A percentile compares a stretch with the other conserved stretches of the same genome.
Evolutionary conservation across 345 rosid genomes (phyloP).

Genomic region (Hypericum androsaemum): DNA sequence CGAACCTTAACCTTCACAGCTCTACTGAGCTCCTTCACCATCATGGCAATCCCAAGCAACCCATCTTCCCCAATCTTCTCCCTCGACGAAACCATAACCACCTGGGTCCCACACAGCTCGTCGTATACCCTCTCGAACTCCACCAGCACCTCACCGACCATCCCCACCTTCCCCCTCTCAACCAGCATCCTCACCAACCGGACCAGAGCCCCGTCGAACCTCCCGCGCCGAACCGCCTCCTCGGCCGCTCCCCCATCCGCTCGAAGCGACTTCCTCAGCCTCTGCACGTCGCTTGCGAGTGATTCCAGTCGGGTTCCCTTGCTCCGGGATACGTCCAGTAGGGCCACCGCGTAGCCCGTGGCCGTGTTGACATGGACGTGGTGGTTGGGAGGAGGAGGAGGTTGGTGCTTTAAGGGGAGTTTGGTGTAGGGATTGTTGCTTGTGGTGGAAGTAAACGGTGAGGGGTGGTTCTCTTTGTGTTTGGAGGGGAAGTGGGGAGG

Average conservation of each 20-base stretch:
- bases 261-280: conserved; percentile 25
- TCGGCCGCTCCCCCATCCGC: conserved; percentile 29
- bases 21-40: conserved; percentile 18
- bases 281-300: conserved; percentile 36
- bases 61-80: conserved; percentile 20
- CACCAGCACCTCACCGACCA: conserved; percentile 40
- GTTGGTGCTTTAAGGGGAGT: conserved; percentile 12
- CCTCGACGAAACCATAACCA: conserved; percentile 30
- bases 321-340: conserved; percentile 43
- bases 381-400: conserved; percentile 14
- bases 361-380: conserved; percentile 47
- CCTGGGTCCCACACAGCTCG: conserved; percentile 27
- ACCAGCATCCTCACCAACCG: conserved; percentile 46
- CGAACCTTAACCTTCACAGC: conserved; percentile 25
- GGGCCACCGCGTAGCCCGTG: conserved; percentile 69
- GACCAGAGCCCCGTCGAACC: conserved; percentile 33
- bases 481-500: conserved; percentile 22
- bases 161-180: conserved; percentile 34
- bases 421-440: conserved; percentile 6
- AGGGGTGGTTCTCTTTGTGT: conserved; percentile 15
- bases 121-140: conserved; percentile 52
- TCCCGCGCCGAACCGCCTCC: conserved; percentile 29
- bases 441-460: conserved; percentile 8
- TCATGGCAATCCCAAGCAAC: conserved; percentile 20
- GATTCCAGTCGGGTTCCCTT: conserved; percentile 30